phyloP scores from a whole-genome alignment of 2,329 filamentous ascomycete species.

The Teratosphaeria pseudoeucalypti region DNA sequence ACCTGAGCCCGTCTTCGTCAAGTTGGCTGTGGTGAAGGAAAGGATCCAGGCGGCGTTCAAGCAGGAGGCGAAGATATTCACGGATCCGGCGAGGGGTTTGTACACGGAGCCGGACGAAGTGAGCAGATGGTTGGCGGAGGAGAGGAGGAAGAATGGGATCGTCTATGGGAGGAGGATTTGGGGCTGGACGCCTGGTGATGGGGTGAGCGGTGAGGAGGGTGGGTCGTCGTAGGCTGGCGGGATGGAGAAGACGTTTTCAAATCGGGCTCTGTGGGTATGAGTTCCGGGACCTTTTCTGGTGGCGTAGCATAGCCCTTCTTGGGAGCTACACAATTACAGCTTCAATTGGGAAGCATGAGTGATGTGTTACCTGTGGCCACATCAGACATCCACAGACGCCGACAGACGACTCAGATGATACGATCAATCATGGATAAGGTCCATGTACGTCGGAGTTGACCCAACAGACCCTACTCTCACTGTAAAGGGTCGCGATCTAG shows the following conservation, averaged over 20 bases:
- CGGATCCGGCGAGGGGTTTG: neutral
- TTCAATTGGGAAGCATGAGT: too few relatives aligned
- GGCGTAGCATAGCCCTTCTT: too few relatives aligned
- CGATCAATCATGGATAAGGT: too few relatives aligned
- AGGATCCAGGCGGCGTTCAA: neutral
- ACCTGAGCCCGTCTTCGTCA: neutral
- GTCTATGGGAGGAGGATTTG: neutral
- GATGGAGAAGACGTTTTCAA: neutral
- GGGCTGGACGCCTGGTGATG: neutral
- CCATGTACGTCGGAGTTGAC: too few relatives aligned
- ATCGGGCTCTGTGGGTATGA: too few relatives aligned
- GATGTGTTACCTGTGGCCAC: too few relatives aligned
- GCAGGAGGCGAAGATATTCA: neutral
- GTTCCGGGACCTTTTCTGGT: neutral
- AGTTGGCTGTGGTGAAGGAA: neutral
- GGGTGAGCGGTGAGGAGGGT: neutral
- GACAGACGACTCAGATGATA: too few relatives aligned
- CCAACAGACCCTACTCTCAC: too few relatives aligned
- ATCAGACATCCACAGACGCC: too few relatives aligned
- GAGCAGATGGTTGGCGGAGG: neutral
- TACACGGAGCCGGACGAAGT: neutral
- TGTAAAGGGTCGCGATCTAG: too few relatives aligned
- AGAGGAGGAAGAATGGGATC: neutral
- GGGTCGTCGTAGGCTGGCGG: neutral
- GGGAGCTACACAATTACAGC: too few relatives aligned